A percentile compares a stretch with the other conserved stretches of the same genome.
These are phyloP conservation scores for Sugiyamaella xylanicola DNA, from an alignment of 1,139 yeast genomes.

Conservation along the genomic window DNA sequence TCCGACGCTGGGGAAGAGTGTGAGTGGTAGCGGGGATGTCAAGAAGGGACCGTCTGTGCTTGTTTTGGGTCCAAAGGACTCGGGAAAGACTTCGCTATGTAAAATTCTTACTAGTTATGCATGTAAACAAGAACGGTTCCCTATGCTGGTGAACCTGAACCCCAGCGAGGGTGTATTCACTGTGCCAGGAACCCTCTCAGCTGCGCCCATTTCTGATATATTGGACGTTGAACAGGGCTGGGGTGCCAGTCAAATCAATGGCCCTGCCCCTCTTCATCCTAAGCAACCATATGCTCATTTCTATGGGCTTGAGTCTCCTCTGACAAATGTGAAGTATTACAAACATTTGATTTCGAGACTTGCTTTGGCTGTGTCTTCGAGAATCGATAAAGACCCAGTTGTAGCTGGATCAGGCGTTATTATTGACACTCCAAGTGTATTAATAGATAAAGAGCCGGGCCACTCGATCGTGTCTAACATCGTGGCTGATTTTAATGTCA, in stretches of 20 bases:
- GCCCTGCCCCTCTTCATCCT: constrained; percentile 78
- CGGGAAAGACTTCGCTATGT: constrained; percentile 78
- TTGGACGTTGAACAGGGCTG: constrained; percentile 82
- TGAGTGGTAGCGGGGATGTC: background rate
- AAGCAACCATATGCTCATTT: constrained; percentile 84
- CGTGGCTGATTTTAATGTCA: constrained; percentile 59
- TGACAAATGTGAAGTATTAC: constrained; percentile 64
- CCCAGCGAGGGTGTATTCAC: constrained; percentile 79
- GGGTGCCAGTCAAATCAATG: constrained; percentile 88
- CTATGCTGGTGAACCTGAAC: constrained; percentile 77
- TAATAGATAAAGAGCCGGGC: constrained; percentile 45
- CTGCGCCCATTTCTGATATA: constrained; percentile 79
- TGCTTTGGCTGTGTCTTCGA: constrained; percentile 58
- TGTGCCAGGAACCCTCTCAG: constrained; percentile 83
- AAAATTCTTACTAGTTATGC: constrained; percentile 78
- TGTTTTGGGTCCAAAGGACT: constrained; percentile 67
- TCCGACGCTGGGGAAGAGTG: constrained; percentile 9
- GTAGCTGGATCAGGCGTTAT: constrained; percentile 65
- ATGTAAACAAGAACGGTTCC: constrained; percentile 59
- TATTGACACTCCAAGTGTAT: constrained; percentile 72
- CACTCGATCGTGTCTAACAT: constrained; percentile 57
- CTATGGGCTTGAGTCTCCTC: constrained; percentile 67
- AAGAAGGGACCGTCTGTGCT: constrained; percentile 61
- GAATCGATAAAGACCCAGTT: constrained; percentile 58
- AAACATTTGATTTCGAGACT: constrained; percentile 58